Evolutionary conservation across 2,329 filamentous ascomycete genomes (phyloP), one percentile per base, ranked within the genome.

Genomic region (Cladorrhinum sp.): DNA sequence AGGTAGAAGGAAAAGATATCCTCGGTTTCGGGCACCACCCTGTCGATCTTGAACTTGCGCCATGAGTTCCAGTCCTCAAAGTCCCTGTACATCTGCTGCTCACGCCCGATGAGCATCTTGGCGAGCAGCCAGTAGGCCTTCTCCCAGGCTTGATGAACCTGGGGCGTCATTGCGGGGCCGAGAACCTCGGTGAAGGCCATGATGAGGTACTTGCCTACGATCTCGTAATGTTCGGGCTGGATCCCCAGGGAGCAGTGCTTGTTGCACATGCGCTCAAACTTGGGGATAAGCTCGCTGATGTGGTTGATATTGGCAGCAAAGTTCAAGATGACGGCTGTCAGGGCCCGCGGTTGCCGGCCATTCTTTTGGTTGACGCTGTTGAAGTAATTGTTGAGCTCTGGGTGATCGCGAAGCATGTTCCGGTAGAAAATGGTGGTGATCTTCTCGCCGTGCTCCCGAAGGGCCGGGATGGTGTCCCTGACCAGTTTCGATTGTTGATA

Each of bases 371-470:
- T 85, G 38, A 85, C 81, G 25, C 77, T 78, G 75, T 91, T 92
- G 81, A 92, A 92, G 73, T 88, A 78, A 72, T 86, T 82, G 67
- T 86, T 83, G 29, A 92, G 81, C 50, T 85, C 81, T 0, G 88
- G 88, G 62, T 91, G 79, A 41, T 85, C 84, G 10, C 71, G 71
- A 23, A 92, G 77, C 78, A 92, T 84, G 69, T 84, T 86, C 63
- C 79, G 78, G 78, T 93, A 92, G 77, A 93, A 92, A 65, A 82
- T 80, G n/a, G 79, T 80, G 5, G 88, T 87, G 72, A 92, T 90
- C 63, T 80, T 78, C 64, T 82, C 80, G 70, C 90, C 90, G 70
- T 91, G 85, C 63, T 87, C 79, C 22, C 81, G 81, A 2, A 92
- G 80, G 32, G 87, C 81, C 1, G 89, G 89, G 61, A 90, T 84